Evolutionary conservation across 345 rosid genomes (phyloP).

Genomic region (Corchorus capsularis): DNA sequence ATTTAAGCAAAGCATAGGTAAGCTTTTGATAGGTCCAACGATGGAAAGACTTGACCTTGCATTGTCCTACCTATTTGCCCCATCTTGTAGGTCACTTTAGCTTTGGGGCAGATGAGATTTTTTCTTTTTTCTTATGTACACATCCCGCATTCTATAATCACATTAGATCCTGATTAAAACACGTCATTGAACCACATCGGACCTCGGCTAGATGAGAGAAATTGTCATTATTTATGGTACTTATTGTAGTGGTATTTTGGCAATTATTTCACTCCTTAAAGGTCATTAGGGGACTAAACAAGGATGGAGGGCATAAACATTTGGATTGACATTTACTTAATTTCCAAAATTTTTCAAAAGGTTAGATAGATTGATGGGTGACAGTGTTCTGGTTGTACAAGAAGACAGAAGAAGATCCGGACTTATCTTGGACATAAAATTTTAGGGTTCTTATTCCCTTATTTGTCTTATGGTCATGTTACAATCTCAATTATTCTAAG

Average conservation of each 20-base stretch:
- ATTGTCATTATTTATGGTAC: neutral
- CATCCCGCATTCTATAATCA: too few relatives aligned
- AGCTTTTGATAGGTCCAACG: neutral
- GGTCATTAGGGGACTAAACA: conserved; percentile 4
- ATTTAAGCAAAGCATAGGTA: neutral
- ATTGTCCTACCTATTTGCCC: neutral
- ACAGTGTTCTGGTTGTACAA: conserved; percentile 24
- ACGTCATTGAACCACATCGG: too few relatives aligned
- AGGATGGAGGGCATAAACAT: conserved; percentile 18
- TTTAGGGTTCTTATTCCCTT: conserved; percentile 23
- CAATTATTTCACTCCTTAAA: conserved; percentile 11
- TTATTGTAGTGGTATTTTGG: conserved; percentile 1
- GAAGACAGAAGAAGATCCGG: conserved; percentile 31
- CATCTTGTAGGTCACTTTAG: neutral
- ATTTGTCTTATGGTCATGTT: conserved; percentile 10
- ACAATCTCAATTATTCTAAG: conserved; percentile 21
- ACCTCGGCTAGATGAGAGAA: too few relatives aligned
- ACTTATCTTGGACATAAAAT: conserved; percentile 26
- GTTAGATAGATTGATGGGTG: conserved; percentile 13
- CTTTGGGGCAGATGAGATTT: neutral
- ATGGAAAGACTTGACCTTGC: neutral
- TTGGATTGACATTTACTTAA: neutral
- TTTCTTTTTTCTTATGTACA: too few relatives aligned
- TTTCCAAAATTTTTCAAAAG: conserved; percentile 8
- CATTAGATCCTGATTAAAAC: too few relatives aligned